A percentile compares a stretch with the other conserved stretches of the same genome.
Conservation (phyloP, 176 grass and related monocot species). For the Pharus latifolius region DNA sequence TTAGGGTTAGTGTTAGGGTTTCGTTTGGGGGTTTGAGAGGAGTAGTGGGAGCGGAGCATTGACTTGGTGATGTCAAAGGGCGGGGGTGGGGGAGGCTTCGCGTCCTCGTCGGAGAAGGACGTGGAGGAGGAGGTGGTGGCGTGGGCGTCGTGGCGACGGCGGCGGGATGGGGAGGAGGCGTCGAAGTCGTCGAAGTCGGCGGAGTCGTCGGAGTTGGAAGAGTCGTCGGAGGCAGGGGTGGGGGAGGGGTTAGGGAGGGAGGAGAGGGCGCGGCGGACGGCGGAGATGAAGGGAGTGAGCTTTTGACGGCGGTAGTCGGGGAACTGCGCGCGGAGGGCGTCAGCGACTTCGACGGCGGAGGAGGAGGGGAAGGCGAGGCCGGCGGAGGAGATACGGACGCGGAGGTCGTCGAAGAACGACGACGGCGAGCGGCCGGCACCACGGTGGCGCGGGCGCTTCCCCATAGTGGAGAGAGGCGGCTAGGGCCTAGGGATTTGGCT, state of each 20-base stretch:
- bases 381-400: constrained; percentile 18
- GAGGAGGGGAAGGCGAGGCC: constrained; percentile 18
- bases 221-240: background rate
- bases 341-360: constrained; percentile 38
- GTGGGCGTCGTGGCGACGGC: constrained; percentile 16
- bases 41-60: constrained; percentile 43
- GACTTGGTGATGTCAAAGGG: constrained; percentile 58
- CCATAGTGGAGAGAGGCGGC: constrained; percentile 27
- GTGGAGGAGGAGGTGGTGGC: constrained; percentile 32
- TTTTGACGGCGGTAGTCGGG: constrained; percentile 43
- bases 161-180: constrained; percentile 1
- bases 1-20: background rate
- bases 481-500: constrained; percentile 4
- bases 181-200: background rate
- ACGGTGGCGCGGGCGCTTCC: constrained; percentile 45
- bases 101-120: constrained; percentile 26
- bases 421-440: constrained; percentile 11
- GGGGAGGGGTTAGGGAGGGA: background rate
- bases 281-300: constrained; percentile 30
- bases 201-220: background rate
- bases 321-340: constrained; percentile 40
- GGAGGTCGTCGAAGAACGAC: constrained; percentile 15
- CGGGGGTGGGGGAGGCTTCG: constrained; percentile 7
- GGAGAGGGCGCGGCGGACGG: constrained; percentile 26
- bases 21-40: constrained; percentile 22